Base-by-base conservation (phyloP, 345 rosid genomes). In the Eucalyptus brandiana region DNA sequence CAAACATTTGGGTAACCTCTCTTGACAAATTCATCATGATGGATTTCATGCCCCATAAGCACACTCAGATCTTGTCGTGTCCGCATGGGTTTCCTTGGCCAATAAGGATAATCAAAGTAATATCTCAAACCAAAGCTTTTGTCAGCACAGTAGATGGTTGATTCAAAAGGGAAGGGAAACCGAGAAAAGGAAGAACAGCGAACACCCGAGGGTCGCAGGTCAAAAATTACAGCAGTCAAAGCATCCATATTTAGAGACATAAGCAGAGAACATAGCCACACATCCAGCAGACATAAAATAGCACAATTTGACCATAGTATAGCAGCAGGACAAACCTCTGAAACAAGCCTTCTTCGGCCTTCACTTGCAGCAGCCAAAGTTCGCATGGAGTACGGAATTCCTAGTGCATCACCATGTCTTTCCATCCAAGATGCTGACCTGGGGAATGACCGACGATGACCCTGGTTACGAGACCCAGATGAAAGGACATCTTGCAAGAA, bases 311-410 rank as follows among this genome's bases (percentile, higher is more conserved):
- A 87, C 69, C 15, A 53, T 54, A 76, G 10, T 23, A 47, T 23
- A 67, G 42, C 42, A 76, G 54, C 47, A 89, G 86, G 91, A 94
- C 93, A 91, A 45, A 97, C 99, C 99, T 97, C 99, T 3, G 99
- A 94, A 47, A 92, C 94, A 87, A 93, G 92, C 91, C 98, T 95
- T 91, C 94, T 90, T 91, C 99, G 92, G 91, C 97, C 98, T 93
- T 95, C 96, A 87, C 96, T 92, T 40, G 93, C 91, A 51, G 95
- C 90, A 87, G 95, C 89, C 91, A 93, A 89, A 90, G 93, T 92
- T 90, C 94, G 94, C 89, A 94, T 69, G 51, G 98, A 92, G 86
- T 93, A 93, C 28, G 97, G 93, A 90, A 90, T 51, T 89, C 97
- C 95, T 89, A 72, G 87, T 34, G 91, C 92, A 86, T 94, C 96